These are phyloP conservation scores for Pyracantha coccinea DNA, from an alignment of 331 rosid genomes.

Conservation along the genomic window DNA sequence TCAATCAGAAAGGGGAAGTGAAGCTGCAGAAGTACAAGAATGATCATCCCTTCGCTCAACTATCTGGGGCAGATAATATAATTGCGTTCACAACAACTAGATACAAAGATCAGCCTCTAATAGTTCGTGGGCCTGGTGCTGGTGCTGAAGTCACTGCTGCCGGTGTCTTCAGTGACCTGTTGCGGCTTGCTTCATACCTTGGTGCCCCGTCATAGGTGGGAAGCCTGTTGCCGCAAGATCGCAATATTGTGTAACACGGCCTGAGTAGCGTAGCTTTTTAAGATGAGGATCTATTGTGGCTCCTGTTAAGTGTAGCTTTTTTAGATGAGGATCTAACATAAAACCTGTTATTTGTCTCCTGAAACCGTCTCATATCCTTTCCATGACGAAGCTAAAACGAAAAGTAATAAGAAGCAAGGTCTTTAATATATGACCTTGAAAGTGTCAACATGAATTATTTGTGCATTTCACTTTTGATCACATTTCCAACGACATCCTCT, in stretches of 20 bases:
- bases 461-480: no score
- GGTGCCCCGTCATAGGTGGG: constrained; percentile 86
- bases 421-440: no score
- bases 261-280: background rate
- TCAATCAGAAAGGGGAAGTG: constrained; percentile 54
- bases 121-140: constrained; percentile 96
- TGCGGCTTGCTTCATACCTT: constrained; percentile 95
- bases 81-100: constrained; percentile 90
- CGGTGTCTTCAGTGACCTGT: constrained; percentile 83
- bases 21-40: constrained; percentile 73
- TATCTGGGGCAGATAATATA: constrained; percentile 88
- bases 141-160: constrained; percentile 99
- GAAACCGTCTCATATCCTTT: background rate
- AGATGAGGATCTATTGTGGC: background rate
- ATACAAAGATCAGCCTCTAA: constrained; percentile 75
- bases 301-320: background rate
- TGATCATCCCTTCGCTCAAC: constrained; percentile 95
- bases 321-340: background rate
- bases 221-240: background rate
- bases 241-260: background rate
- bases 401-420: background rate
- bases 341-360: background rate
- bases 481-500: no score
- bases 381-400: background rate
- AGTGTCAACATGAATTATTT: no score